Evolutionary conservation across 2,329 filamentous ascomycete species (phyloP).

Genomic region (Fusarium longipes): DNA sequence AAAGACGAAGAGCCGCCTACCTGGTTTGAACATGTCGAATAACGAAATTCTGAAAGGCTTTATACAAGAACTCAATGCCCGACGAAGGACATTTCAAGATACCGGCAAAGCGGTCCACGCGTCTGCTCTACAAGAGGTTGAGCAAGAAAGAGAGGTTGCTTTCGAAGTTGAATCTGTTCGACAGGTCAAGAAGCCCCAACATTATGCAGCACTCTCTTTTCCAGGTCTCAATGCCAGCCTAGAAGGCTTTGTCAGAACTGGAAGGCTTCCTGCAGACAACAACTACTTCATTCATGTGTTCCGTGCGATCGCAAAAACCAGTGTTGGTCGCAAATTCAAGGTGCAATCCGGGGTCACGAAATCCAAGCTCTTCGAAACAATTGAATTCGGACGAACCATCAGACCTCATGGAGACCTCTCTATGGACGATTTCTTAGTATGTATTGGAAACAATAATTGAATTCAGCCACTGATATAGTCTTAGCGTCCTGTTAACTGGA

Average conservation of each 20-base stretch:
- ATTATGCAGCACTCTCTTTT: slow-evolving; percentile 57
- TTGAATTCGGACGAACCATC: slow-evolving; percentile 42
- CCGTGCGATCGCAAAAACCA: slow-evolving; percentile 49
- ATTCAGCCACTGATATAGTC: slow-evolving; percentile 12
- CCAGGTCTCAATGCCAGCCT: slow-evolving; percentile 62
- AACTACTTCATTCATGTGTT: slow-evolving; percentile 52
- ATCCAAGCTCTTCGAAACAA: slow-evolving; percentile 49
- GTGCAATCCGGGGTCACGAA: slow-evolving; percentile 33
- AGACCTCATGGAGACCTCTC: slow-evolving; percentile 36
- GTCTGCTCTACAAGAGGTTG: slow-evolving; percentile 69
- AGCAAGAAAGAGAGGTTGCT: slow-evolving; percentile 68
- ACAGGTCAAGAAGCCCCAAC: slow-evolving; percentile 62
- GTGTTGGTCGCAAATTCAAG: slow-evolving; percentile 52
- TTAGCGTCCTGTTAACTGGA: slow-evolving; percentile 66
- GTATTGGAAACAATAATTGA: not conserved
- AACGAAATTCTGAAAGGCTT: slow-evolving; percentile 33
- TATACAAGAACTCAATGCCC: slow-evolving; percentile 37
- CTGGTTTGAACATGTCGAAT: slow-evolving; percentile 16
- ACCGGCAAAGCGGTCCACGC: slow-evolving; percentile 52
- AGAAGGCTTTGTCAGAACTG: slow-evolving; percentile 59
- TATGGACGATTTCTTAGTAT: slow-evolving; percentile 42
- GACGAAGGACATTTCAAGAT: slow-evolving; percentile 41
- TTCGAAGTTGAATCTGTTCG: slow-evolving; percentile 67
- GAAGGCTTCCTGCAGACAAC: slow-evolving; percentile 54
- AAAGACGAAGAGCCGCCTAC: slow-evolving; percentile 29